Conservation (phyloP, 2,329 filamentous ascomycete genomes). For the Corniculantispora saksenae region DNA sequence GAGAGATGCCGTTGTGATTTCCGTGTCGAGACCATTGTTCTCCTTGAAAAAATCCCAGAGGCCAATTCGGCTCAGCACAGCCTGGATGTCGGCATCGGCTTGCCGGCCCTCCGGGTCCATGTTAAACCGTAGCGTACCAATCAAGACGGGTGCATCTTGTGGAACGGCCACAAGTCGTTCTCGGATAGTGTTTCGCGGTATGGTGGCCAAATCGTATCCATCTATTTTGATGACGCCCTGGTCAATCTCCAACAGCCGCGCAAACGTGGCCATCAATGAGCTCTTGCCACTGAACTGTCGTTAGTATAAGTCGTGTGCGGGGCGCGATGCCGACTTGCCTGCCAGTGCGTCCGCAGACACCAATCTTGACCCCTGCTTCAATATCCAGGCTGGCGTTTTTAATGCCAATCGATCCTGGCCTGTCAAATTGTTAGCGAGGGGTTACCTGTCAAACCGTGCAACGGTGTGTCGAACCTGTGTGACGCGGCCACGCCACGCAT, state of each 20-base stretch:
- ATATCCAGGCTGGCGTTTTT: conserved; percentile 33
- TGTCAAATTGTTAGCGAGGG: conserved; percentile 10
- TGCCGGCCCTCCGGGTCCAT: conserved; percentile 43
- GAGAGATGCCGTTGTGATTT: conserved; percentile 32
- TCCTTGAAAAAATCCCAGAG: conserved; percentile 43
- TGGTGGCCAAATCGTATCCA: conserved; percentile 35
- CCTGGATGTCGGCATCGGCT: conserved; percentile 43
- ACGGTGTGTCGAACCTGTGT: conserved; percentile 21
- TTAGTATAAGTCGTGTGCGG: neutral
- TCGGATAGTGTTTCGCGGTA: conserved; percentile 28
- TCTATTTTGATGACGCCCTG: conserved; percentile 47
- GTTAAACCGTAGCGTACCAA: conserved; percentile 50
- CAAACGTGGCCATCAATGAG: conserved; percentile 42
- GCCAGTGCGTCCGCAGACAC: conserved; percentile 46
- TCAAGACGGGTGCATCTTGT: conserved; percentile 53
- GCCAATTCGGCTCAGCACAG: conserved; percentile 45
- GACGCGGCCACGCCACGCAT: conserved; percentile 12
- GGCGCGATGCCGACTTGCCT: conserved; percentile 26
- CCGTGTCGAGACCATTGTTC: conserved; percentile 39
- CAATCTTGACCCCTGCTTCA: conserved; percentile 37
- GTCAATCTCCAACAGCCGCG: conserved; percentile 49
- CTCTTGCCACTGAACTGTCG: conserved; percentile 31
- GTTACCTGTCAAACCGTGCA: conserved; percentile 27
- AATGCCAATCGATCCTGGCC: conserved; percentile 27
- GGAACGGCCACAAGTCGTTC: conserved; percentile 44